Evolutionary conservation across 2,329 filamentous ascomycete genomes (phyloP), one percentile per base, ranked within the genome.

Genomic region (Ceratocystis albifundus): DNA sequence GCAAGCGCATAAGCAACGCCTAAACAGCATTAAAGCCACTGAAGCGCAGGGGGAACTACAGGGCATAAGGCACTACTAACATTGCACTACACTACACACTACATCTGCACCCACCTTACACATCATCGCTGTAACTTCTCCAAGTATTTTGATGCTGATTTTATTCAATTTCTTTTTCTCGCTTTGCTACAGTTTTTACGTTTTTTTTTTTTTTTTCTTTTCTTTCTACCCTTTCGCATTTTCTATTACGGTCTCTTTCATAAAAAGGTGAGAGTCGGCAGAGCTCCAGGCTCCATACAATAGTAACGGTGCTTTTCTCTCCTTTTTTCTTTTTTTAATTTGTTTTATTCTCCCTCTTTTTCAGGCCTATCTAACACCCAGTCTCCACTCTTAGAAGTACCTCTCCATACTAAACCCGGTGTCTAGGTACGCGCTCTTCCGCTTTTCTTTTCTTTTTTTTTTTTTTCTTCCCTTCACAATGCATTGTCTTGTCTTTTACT

Each of bases 381-480:
- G 15, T 50, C 32, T 53, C 63, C 63, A 65, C 50, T 28, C 41
- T 50, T 55, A 55, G 28, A 65, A 65, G 63, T 65, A 65, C 41
- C 22, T 25, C 41, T 32, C 41, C 5, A 59, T 65, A 65, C 30
- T 59, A 59, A 57, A 59, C 20, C 59, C 20, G 8, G 46, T 59
- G 63, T n/a, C 7, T 3, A 65, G 63, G 63, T 65, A 65, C 63
- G 53, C 30, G 25, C 36, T 45, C 3, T 8, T 12, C 7, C 46
- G 20, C 20, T 32, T 25, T 25, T 25, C 22, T 44, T 22, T 41
- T 12, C 15, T 32, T 44, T 22, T 41, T 12, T 41, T 41, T 15
- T 41, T 41, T 41, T 10, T 7, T 41, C 12, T 15, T 12, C 36
- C 36, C 36, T 41, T 41, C 36, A 53, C 48, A 53, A 53, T 53